Evolutionary conservation across 495 filamentous ascomycete genomes (phyloP).

Genomic region (Penicillium pulvis): DNA sequence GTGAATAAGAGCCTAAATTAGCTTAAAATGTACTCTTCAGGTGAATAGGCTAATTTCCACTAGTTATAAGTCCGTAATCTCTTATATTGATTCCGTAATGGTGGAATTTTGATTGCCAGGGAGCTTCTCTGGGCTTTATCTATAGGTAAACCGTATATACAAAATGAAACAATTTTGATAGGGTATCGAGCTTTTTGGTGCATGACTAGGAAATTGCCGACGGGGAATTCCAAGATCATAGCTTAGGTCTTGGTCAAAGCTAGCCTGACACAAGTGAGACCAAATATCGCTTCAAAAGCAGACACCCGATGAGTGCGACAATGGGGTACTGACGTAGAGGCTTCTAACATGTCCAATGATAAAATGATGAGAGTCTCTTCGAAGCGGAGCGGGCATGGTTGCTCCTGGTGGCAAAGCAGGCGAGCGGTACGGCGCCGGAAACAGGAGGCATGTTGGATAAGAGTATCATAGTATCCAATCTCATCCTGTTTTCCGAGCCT

Average conservation of each 20-base stretch:
- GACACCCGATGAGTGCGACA: background rate
- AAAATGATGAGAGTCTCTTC: background rate
- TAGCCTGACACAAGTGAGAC: background rate
- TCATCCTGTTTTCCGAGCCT: slow-evolving; percentile 57
- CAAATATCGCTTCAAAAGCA: background rate
- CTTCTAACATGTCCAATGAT: background rate
- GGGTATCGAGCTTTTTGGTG: background rate
- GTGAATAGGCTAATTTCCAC: background rate
- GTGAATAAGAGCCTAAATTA: background rate
- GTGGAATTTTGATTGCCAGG: background rate
- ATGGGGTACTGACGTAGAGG: background rate
- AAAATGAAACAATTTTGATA: background rate
- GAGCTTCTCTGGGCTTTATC: background rate
- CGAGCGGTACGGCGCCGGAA: background rate
- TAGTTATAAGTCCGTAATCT: background rate
- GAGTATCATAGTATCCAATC: background rate
- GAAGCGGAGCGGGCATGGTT: background rate
- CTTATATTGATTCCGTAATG: background rate
- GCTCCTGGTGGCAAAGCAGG: background rate
- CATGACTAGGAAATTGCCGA: background rate
- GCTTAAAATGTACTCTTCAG: background rate
- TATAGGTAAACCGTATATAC: background rate
- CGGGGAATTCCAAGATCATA: background rate
- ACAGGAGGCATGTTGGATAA: background rate
- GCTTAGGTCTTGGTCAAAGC: background rate